Percentiles rank a stretch among this genome's conserved stretches.
phyloP scores from a whole-genome alignment of 2,329 filamentous ascomycete species.

The Diaporthe sp. region DNA sequence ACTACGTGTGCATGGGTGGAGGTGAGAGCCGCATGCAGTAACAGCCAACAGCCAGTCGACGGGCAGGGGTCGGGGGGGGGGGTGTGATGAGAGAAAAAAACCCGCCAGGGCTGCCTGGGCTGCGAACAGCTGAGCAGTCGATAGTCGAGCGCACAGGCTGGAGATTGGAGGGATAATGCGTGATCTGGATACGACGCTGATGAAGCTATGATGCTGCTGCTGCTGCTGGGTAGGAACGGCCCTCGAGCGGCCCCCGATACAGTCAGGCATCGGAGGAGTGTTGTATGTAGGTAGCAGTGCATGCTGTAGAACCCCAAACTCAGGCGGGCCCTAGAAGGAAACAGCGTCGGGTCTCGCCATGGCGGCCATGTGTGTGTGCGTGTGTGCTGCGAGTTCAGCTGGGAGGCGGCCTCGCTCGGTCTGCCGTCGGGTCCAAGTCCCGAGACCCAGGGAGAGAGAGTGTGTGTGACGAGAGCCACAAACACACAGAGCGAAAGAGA shows the following conservation, averaged over 20 bases:
- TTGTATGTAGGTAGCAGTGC: conserved; percentile 15
- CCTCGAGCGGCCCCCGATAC: conserved; percentile 24
- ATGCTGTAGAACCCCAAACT: not conserved
- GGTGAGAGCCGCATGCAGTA: conserved; percentile 22
- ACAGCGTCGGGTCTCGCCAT: conserved; percentile 18
- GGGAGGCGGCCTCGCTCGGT: conserved; percentile 1
- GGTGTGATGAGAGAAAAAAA: not conserved
- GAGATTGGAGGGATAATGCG: conserved; percentile 32
- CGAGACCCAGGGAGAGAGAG: not conserved
- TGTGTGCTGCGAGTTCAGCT: conserved; percentile 19
- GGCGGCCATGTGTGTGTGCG: conserved; percentile 1
- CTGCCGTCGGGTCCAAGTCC: conserved; percentile 12
- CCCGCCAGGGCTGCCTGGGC: conserved; percentile 31
- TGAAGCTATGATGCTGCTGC: conserved; percentile 11
- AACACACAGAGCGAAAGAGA: not conserved
- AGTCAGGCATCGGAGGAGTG: conserved; percentile 13
- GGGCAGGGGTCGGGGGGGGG: not conserved
- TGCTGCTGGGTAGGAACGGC: conserved; percentile 16
- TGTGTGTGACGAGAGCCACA: not conserved
- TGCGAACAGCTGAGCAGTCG: conserved; percentile 12
- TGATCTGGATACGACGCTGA: conserved; percentile 41
- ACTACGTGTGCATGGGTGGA: conserved; percentile 9
- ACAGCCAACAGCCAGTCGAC: conserved; percentile 8
- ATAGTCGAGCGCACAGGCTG: conserved; percentile 29
- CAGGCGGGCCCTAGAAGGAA: conserved; percentile 5